Evolutionary conservation across 148 eudicot genomes (phyloP), one percentile per base, ranked within the genome.

Genomic region (Tetragonia tetragonoides): DNA sequence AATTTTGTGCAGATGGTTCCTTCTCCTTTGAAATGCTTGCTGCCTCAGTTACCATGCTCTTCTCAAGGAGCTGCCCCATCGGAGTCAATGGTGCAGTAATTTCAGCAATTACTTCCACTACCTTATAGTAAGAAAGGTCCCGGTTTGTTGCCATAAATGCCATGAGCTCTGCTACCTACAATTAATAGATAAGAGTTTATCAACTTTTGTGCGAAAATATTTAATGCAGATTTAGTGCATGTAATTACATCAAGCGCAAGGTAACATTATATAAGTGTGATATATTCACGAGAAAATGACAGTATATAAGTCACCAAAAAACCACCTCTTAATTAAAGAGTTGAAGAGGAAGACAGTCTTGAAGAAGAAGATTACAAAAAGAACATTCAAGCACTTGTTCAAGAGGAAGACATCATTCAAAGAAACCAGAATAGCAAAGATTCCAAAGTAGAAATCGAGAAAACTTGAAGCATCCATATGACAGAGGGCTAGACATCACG

Each of bases 21-120:
- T 79, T 72, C 78, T 84, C 89, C 59, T 68, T 21, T 34, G 78
- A 63, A 68, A 71, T 72, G 61, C 24, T 83, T 18, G 79, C 57
- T 79, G 77, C 74, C 79, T 87, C 85, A 53, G 85, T 21, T 63
- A 39, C 70, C 34, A n/a, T 12, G 67, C 78, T 75, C 40, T 87
- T 88, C 34, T 61, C 77, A 44, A 94, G 94, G 66, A 94, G 97
- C 54, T 89, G 89, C 8, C 81, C 92, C 84, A 90, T 77, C 60
- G 97, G 97, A 75, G 87, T 84, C 77, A 94, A 84, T 23, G 97
- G 94, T 34, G 93, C 94, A 69, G 97, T 89, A 67, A 94, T 94
- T 86, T 92, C 97, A 73, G 97, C 97, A 85, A 94, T 77, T 76
- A 86, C 97, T 87, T 94, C 98, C 61, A 94, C 90, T 46, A 89